phyloP scores from a whole-genome alignment of 768 basidiomycete species.

The Brasilioporus rufonigricans region DNA sequence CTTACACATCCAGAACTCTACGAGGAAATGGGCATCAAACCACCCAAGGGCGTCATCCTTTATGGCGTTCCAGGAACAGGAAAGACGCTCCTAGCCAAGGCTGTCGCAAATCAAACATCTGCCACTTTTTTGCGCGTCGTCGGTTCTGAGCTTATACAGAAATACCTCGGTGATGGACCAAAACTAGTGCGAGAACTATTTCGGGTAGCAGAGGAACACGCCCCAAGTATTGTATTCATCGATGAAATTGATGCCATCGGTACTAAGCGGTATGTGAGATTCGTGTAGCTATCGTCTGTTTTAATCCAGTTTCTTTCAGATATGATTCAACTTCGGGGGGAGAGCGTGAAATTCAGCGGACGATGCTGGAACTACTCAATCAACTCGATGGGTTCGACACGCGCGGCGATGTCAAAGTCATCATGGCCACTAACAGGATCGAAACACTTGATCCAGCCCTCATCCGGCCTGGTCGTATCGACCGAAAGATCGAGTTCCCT shows the following conservation, averaged over 20 bases:
- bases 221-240: conserved; percentile 98
- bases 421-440: conserved; percentile 99
- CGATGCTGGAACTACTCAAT: conserved; percentile 97
- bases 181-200: conserved; percentile 98
- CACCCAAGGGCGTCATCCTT: conserved; percentile 99
- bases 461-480: conserved; percentile 97
- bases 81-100: conserved; percentile 96
- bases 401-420: conserved; percentile 98
- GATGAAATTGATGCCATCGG: conserved; percentile 99
- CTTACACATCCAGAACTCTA: conserved; percentile 97
- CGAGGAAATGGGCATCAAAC: conserved; percentile 99
- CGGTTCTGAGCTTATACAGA: conserved; percentile 97
- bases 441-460: conserved; percentile 97
- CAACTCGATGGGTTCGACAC: conserved; percentile 99
- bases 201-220: conserved; percentile 95
- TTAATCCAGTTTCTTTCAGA: conserved; percentile 38
- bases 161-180: conserved; percentile 98
- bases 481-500: conserved; percentile 98
- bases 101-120: conserved; percentile 97
- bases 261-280: conserved; percentile 80
- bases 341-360: conserved; percentile 98
- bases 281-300: neutral
- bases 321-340: conserved; percentile 99
- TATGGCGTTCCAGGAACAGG: conserved; percentile 99
- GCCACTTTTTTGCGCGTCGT: conserved; percentile 97